Evolutionary conservation across 1,284 basidiomycete species (phyloP).

Genomic region (Earliella scabrosa): DNA sequence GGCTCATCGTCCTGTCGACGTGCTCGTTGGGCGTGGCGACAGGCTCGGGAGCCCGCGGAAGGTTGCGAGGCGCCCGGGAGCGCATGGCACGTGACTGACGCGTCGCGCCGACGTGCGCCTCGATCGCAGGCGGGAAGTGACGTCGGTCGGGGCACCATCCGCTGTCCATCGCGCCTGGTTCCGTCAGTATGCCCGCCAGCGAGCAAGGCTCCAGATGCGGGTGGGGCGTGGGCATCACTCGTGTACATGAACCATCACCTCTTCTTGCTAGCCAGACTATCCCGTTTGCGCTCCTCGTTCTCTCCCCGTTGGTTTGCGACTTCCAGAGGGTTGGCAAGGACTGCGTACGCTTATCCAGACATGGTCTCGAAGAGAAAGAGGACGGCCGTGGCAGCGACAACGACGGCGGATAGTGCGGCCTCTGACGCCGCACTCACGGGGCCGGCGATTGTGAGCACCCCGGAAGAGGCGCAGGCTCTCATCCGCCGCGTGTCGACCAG

Average conservation of each 20-base stretch:
- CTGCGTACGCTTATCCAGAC: not conserved
- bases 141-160: constrained; percentile 15
- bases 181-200: constrained; percentile 1
- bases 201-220: not conserved
- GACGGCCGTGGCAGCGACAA: not conserved
- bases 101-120: not conserved
- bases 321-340: not conserved
- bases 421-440: not conserved
- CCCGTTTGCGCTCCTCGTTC: not conserved
- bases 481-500: constrained; percentile 15
- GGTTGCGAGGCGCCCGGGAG: not conserved
- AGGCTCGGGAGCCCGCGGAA: constrained; percentile 17
- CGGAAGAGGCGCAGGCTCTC: constrained; percentile 17
- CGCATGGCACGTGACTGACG: constrained; percentile 11
- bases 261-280: not conserved
- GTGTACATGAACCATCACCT: constrained; percentile 19
- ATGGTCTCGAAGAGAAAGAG: constrained; percentile 19
- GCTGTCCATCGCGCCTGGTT: constrained; percentile 7
- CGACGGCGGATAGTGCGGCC: not conserved
- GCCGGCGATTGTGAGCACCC: constrained; percentile 14
- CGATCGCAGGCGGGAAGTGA: constrained; percentile 20
- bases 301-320: constrained; percentile 3
- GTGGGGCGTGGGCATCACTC: not conserved
- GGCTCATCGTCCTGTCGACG: constrained; percentile 19
- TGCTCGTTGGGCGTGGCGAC: constrained; percentile 9